Evolutionary conservation across 2,329 filamentous ascomycete genomes (phyloP), one percentile per base, ranked within the genome.

Genomic region (Plenodomus biglobosus): DNA sequence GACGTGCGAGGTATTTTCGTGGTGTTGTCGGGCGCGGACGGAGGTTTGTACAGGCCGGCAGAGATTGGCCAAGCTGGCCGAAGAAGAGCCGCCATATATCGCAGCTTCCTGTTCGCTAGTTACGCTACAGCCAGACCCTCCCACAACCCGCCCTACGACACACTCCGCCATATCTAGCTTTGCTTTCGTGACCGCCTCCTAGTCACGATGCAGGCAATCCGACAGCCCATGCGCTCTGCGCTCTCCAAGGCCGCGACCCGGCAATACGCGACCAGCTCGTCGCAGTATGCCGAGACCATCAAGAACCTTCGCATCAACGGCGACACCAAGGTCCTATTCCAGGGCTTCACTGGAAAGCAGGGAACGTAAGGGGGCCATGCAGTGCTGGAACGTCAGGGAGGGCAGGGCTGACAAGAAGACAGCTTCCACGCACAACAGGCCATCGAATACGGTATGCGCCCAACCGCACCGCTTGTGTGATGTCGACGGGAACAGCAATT

Each of bases 341-440:
- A 99, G 80, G 94, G 94, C 63, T 97, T 97, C 76, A 97, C 92
- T 48, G 92, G 92, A 74, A 94, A 90, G 82, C 91, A 95, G 83
- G 90, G 90, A 87, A 92, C 88, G 72, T 75, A 59, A 70, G 73
- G 74, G 46, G 27, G 24, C 8, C 48, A 6, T 42, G 19, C 5
- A 18, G 8, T 16, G 32, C 34, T 27, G 16, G 37, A 41, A n/a
- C 36, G n/a, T 24, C n/a, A n/a, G n/a, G 15, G 35, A 7, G 38
- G 38, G 5, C 11, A 38, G 32, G 8, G 55, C 56, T 69, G 56
- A 67, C 44, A 19, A 40, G 16, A n/a, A 8, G 52, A 61, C 64
- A 97, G 92, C 66, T 99, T 99, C 83, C 94, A 99, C 76, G 94
- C 94, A 61, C 84, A 90, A 75, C 92, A 96, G 80, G 94, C 94